Evolutionary conservation across 495 filamentous ascomycete species (phyloP), one percentile per base, ranked within the genome.

Genomic region (Aspergillus sparsus): DNA sequence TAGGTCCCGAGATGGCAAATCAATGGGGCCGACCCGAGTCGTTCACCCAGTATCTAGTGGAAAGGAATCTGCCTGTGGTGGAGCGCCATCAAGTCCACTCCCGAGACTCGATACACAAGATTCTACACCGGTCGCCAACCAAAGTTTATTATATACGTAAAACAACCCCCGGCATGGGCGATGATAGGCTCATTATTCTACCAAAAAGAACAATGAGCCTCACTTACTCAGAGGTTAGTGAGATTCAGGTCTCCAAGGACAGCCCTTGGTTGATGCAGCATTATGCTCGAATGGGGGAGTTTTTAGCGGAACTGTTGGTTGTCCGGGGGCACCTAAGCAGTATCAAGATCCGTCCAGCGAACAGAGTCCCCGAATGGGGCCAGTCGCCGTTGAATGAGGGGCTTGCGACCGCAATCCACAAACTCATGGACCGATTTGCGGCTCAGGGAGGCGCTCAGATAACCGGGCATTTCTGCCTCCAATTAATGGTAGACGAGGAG

Each of bases 391-490:
- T 77, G 8, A 73, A 83, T 33, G 80, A 80, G 13, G 70, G 74
- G 1, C 69, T 90, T 6, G 79, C 76, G n/a, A 69, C 70, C n/a
- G 76, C 80, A 2, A 85, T 91, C 73, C 77, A 83, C 10, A 70
- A 66, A 5, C 87, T 91, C 57, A 90, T 88, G 51, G 66, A 81
- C 36, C 69, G 62, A 12, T 85, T 89, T 61, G 83, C 83, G 0
- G 56, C 62, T 13, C 77, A 77, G 46, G 75, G 71, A 9, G 81
- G 77, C 0, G 64, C 66, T 6, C 63, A 73, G 6, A 70, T 88
- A 66, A 92, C 87, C 0, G 88, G 90, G 5, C 90, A 93, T 69
- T 67, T 92, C 10, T 83, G 79, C 7, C 83, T 92, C 49, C 82
- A 86, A 60, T 82, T 92, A 45, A 71, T 89, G 62, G 80, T 89